A percentile compares a stretch with the other conserved stretches of the same genome.
Conservation (phyloP, 306 rosid species). For the Comarum palustre region DNA sequence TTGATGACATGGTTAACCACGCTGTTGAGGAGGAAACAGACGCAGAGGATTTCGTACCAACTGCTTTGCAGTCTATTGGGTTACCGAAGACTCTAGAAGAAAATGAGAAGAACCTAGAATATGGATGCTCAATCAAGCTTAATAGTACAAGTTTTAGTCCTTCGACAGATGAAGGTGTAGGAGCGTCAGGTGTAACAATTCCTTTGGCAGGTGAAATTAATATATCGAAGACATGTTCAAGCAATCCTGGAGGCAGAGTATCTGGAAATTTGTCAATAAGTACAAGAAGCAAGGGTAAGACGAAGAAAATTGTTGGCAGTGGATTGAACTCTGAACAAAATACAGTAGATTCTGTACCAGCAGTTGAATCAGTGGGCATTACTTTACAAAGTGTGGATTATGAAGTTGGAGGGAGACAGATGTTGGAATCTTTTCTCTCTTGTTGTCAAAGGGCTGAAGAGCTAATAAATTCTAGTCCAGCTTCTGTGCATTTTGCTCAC, state of each 20-base stretch:
- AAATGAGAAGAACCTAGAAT: slow-evolving; percentile 14
- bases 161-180: slow-evolving; percentile 19
- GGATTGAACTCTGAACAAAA: slow-evolving; percentile 11
- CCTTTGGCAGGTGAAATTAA: slow-evolving; percentile 22
- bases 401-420: neutral
- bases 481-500: neutral
- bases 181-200: slow-evolving; percentile 26
- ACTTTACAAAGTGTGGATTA: neutral
- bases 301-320: slow-evolving; percentile 1
- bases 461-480: neutral
- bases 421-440: neutral
- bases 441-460: neutral
- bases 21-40: slow-evolving; percentile 14
- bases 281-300: slow-evolving; percentile 23
- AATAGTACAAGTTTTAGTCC: slow-evolving; percentile 19
- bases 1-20: neutral
- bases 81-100: slow-evolving; percentile 21
- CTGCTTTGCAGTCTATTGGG: slow-evolving; percentile 17
- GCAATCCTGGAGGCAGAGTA: slow-evolving; percentile 21
- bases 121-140: slow-evolving; percentile 22
- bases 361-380: slow-evolving; percentile 4
- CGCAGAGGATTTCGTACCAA: slow-evolving; percentile 8
- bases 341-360: neutral
- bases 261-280: slow-evolving; percentile 11
- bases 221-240: slow-evolving; percentile 9